A percentile compares a stretch with the other conserved stretches of the same genome.
Evolutionary conservation across 2,329 filamentous ascomycete genomes (phyloP).

Genomic region (Diplodia corticola): DNA sequence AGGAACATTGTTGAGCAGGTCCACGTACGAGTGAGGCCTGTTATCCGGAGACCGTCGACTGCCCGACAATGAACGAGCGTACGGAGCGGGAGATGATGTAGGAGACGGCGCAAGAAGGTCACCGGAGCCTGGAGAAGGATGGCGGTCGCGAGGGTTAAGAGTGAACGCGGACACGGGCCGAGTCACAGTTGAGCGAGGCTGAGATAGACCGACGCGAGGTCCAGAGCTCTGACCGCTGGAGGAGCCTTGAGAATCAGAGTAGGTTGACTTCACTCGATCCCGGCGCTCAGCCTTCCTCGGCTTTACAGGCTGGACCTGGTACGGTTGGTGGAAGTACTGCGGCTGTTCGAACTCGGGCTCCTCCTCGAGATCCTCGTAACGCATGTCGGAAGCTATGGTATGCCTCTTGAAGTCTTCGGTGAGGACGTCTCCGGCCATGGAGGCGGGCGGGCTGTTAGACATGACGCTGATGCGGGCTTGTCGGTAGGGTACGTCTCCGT

Average conservation of each 20-base stretch:
- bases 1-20: conserved; percentile 64
- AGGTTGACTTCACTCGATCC: conserved; percentile 33
- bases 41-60: conserved; percentile 59
- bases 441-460: conserved; percentile 15
- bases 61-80: conserved; percentile 52
- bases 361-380: conserved; percentile 24
- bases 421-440: conserved; percentile 5
- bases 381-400: conserved; percentile 2
- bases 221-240: conserved; percentile 32
- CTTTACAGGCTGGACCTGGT: conserved; percentile 34
- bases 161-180: conserved; percentile 79
- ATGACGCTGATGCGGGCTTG: conserved; percentile 10
- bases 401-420: conserved; percentile 16
- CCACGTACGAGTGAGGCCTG: conserved; percentile 61
- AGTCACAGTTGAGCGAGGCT: conserved; percentile 59
- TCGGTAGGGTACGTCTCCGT: background rate
- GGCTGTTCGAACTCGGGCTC: conserved; percentile 47
- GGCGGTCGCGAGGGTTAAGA: conserved; percentile 61
- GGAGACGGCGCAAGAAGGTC: conserved; percentile 42
- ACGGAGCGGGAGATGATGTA: conserved; percentile 42
- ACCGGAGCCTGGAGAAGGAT: conserved; percentile 53
- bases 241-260: conserved; percentile 34
- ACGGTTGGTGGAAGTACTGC: conserved; percentile 54
- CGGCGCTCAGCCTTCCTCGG: conserved; percentile 17
- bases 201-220: conserved; percentile 34